Conservation (phyloP, 179 eudicot species). For the Heliamphora ciliata region DNA sequence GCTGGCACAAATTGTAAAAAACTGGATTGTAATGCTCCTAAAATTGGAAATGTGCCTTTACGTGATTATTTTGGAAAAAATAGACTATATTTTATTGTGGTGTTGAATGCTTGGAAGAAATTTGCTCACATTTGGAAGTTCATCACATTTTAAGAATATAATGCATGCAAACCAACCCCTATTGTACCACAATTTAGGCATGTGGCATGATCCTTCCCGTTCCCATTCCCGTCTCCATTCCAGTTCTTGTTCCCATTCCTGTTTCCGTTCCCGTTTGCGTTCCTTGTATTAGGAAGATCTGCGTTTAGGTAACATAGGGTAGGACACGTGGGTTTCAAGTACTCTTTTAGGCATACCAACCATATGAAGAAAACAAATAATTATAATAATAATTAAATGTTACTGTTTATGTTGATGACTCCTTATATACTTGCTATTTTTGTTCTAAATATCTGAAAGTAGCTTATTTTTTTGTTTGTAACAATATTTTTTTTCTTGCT, state of each 20-base stretch:
- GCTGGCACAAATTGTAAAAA: background rate
- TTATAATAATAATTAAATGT: background rate
- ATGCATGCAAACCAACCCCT: background rate
- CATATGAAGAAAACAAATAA: background rate
- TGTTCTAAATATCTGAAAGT: slow-evolving; percentile 6
- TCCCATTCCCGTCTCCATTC: no score
- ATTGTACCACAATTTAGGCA: background rate
- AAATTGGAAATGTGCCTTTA: background rate
- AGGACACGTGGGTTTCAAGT: background rate
- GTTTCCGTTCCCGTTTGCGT: background rate
- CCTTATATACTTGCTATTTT: background rate
- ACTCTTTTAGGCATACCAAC: background rate
- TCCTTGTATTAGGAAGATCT: background rate
- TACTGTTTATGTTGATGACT: background rate
- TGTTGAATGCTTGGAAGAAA: background rate
- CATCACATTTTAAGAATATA: background rate
- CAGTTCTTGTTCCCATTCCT: no score
- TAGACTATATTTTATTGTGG: background rate
- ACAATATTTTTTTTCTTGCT: background rate
- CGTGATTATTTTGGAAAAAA: background rate
- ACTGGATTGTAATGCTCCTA: background rate
- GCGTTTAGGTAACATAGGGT: background rate
- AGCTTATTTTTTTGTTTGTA: no score
- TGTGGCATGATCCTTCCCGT: no score
- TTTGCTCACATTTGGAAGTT: background rate